Conservation (phyloP, 352 stramenopile genomes). For the Phytopythium montanum region DNA sequence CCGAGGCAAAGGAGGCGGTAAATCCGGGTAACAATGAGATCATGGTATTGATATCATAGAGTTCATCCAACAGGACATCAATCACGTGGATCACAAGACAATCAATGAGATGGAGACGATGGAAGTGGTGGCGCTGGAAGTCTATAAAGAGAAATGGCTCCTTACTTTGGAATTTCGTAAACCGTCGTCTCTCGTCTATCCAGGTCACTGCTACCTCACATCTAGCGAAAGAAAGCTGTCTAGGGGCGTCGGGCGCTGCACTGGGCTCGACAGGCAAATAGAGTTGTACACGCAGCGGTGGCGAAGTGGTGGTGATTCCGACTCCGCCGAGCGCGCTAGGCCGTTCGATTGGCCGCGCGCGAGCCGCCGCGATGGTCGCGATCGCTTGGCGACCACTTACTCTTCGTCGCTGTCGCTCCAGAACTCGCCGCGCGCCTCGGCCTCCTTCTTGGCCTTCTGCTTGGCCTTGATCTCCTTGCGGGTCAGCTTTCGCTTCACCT, state of each 20-base stretch:
- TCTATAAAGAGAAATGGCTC: not conserved
- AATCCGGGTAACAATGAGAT: not conserved
- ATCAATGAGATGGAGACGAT: not conserved
- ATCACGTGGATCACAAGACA: no score
- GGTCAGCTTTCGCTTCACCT: conserved; percentile 89
- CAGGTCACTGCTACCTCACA: conserved; percentile 2
- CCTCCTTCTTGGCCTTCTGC: conserved; percentile 85
- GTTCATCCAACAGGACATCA: no score
- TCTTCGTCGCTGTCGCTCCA: conserved; percentile 78
- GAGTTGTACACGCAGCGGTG: conserved; percentile 4
- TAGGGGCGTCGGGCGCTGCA: not conserved
- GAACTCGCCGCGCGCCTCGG: conserved; percentile 80
- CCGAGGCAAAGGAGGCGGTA: not conserved
- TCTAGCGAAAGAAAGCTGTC: not conserved
- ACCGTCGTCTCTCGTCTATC: conserved; percentile 1
- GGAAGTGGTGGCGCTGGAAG: not conserved
- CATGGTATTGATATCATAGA: not conserved
- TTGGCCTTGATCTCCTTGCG: conserved; percentile 90
- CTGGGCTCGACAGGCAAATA: not conserved
- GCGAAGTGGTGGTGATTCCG: no score
- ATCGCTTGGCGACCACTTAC: conserved; percentile 19
- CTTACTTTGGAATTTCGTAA: conserved; percentile 3
- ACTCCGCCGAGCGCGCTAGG: not conserved
- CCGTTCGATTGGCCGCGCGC: conserved; percentile 1
- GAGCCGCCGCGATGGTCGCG: not conserved